A percentile compares a stretch with the other conserved stretches of the same genome.
These are phyloP conservation scores for Exophiala calicioides DNA, from an alignment of 2,329 filamentous ascomycete genomes.

Conservation along the genomic window DNA sequence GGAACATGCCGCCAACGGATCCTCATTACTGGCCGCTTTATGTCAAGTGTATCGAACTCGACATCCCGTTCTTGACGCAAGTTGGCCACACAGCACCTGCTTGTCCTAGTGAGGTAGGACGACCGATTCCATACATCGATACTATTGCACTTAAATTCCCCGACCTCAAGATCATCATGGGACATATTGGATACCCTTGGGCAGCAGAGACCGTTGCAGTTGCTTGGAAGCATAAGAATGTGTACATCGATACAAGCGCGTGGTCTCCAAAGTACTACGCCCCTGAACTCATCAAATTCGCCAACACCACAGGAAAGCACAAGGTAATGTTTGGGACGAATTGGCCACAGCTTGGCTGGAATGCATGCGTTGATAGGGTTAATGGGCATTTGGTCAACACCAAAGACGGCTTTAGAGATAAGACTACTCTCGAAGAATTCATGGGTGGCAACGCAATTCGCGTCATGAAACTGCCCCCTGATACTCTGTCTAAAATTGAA, in stretches of 20 bases:
- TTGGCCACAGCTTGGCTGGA: slow-evolving; percentile 32
- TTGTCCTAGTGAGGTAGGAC: slow-evolving; percentile 33
- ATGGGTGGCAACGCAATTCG: not conserved
- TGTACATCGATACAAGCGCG: slow-evolving; percentile 33
- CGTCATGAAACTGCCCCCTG: not conserved
- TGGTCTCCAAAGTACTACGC: slow-evolving; percentile 33
- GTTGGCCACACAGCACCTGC: slow-evolving; percentile 33
- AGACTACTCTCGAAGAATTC: not conserved
- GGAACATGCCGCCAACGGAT: slow-evolving; percentile 33
- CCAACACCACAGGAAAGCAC: slow-evolving; percentile 31
- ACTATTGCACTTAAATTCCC: slow-evolving; percentile 31
- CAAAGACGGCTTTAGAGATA: slow-evolving; percentile 1
- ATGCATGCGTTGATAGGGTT: slow-evolving; percentile 28
- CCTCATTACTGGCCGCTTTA: slow-evolving; percentile 33
- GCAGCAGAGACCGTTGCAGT: slow-evolving; percentile 27
- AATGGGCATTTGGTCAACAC: slow-evolving; percentile 1
- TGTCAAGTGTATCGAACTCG: slow-evolving; percentile 35
- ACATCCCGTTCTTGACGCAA: slow-evolving; percentile 34
- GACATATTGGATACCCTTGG: slow-evolving; percentile 32
- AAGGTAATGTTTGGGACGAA: slow-evolving; percentile 35
- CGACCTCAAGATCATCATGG: slow-evolving; percentile 28
- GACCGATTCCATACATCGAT: slow-evolving; percentile 34
- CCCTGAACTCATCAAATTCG: slow-evolving; percentile 30
- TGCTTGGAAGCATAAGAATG: slow-evolving; percentile 33
- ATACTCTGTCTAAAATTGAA: too few relatives aligned